Base-by-base conservation (phyloP, 192 early-diverging fungal genomes). In the Lunasporangiospora selenospora region DNA sequence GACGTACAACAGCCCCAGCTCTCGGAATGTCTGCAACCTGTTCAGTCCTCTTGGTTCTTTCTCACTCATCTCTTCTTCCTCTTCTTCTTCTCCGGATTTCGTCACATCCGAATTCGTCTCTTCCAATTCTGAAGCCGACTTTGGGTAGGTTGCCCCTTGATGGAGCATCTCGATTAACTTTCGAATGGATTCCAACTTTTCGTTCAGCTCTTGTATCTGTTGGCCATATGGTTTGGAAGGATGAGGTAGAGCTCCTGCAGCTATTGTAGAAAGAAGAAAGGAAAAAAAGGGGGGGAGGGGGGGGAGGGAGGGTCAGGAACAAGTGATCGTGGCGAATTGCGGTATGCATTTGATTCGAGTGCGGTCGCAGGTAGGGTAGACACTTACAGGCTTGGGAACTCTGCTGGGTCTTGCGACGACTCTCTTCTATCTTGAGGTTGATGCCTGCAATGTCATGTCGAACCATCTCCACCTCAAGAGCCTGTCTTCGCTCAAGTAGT, bases 381-480 rank as follows among this genome's bases (percentile, higher is more conserved):
- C n/a, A n/a, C n/a, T n/a, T n/a, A n/a, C n/a, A n/a, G n/a, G n/a
- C n/a, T n/a, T n/a, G n/a, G n/a, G n/a, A n/a, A n/a, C n/a, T n/a
- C 46, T 60, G 45, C 1, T 49, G 27, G 6, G 16, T 27, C 13
- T 60, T 44, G 4, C 47, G 11, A 6, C 36, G 19, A 4, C 26
- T 23, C 26, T 60, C 58, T 36, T 60, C 58, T 11, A 42, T 46
- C 24, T 12, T 27, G n/a, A 60, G n/a, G 9, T 38, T 1, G 0
- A 47, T 47, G 34, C 40, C 45, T 29, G 36, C 36, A 50, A 46
- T 60, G 21, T 60, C 58, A 21, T 49, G 58, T 60, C 34, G 47
- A 32, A 60, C 49, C 15, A 36, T 19, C 46, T 60, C 58, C 6
- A 60, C 3, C 37, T 60, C 58, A 1, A 60, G 15, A 13, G 23